Evolutionary conservation across 805 yeast genomes (phyloP).

Genomic region (Jamesozyma spencerorum): DNA sequence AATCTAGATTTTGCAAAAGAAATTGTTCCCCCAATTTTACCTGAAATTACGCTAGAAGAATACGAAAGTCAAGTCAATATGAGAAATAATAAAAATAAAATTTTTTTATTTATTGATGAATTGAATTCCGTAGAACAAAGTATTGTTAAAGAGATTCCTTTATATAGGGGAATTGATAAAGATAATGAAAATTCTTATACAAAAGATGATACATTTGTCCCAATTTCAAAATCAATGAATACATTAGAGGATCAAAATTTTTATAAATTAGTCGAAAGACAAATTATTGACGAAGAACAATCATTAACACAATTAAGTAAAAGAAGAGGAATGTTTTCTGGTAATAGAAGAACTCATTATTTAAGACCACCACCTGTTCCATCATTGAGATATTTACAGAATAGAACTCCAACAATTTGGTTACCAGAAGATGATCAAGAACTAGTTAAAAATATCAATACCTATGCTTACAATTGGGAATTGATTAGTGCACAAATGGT

Average conservation of each 20-base stretch:
- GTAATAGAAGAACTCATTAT: constrained; percentile 47
- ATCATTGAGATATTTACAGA: constrained; percentile 64
- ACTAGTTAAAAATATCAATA: constrained; percentile 71
- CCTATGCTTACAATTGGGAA: constrained; percentile 88
- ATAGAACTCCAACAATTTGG: constrained; percentile 91
- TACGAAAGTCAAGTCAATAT: constrained; percentile 8
- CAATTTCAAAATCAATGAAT: constrained; percentile 57
- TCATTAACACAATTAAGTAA: constrained; percentile 28
- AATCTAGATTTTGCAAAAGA: constrained; percentile 31
- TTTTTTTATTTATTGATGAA: constrained; percentile 29
- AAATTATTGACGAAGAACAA: constrained; percentile 35
- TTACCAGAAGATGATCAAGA: constrained; percentile 84
- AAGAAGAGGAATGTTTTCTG: constrained; percentile 37
- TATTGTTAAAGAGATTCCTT: constrained; percentile 29
- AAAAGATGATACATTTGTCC: constrained; percentile 33
- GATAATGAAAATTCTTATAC: constrained; percentile 17
- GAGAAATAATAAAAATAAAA: constrained; percentile 6
- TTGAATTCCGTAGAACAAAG: constrained; percentile 27
- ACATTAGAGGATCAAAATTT: constrained; percentile 59
- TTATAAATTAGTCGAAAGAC: constrained; percentile 47
- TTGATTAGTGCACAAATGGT: constrained; percentile 75
- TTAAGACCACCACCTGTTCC: constrained; percentile 92
- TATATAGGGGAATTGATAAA: constrained; percentile 24
- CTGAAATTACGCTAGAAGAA: constrained; percentile 27
- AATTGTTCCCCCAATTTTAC: constrained; percentile 17